phyloP scores from a whole-genome alignment of 495 filamentous ascomycete species.

The Aspergillus heteromorphus region DNA sequence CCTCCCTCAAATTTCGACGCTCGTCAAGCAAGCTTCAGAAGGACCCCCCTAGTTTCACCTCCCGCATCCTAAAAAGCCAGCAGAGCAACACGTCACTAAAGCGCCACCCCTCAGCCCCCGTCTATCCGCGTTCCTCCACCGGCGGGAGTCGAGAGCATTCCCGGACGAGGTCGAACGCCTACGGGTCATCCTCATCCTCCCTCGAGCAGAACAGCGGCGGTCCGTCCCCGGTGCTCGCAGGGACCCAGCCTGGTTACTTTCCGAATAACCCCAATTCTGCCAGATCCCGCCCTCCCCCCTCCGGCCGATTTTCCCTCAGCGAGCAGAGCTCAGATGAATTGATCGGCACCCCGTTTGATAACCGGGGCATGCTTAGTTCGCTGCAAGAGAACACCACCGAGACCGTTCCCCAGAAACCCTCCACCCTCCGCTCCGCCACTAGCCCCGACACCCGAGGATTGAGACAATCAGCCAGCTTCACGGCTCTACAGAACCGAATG shows the following conservation, averaged over 20 bases:
- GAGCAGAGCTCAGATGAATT: slow-evolving; percentile 66
- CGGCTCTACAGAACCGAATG: slow-evolving; percentile 53
- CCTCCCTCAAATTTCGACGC: slow-evolving; percentile 43
- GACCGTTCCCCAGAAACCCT: slow-evolving; percentile 38
- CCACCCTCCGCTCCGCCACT: slow-evolving; percentile 52
- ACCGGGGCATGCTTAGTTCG: slow-evolving; percentile 61
- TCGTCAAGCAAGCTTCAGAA: slow-evolving; percentile 47
- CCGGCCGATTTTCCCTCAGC: slow-evolving; percentile 49
- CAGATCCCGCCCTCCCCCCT: slow-evolving; percentile 31
- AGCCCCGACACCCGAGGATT: slow-evolving; percentile 56
- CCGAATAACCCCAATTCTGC: slow-evolving; percentile 9
- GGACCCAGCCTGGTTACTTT: slow-evolving; percentile 36
- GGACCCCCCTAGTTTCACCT: slow-evolving; percentile 40
- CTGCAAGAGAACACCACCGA: slow-evolving; percentile 55
- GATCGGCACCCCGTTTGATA: slow-evolving; percentile 63
- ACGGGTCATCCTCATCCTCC: slow-evolving; percentile 50
- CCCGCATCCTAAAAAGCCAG: slow-evolving; percentile 41
- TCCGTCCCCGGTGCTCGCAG: slow-evolving; percentile 42
- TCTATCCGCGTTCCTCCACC: slow-evolving; percentile 42
- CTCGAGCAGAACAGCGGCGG: slow-evolving; percentile 42
- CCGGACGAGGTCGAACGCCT: slow-evolving; percentile 47
- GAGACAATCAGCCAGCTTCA: slow-evolving; percentile 78
- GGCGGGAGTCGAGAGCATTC: slow-evolving; percentile 42
- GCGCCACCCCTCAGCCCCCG: slow-evolving; percentile 66
- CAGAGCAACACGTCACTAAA: slow-evolving; percentile 49